A percentile compares a stretch with the other conserved stretches of the same genome.
These are phyloP conservation scores for Talaromyces albobiverticillius DNA, from an alignment of 2,329 filamentous ascomycete genomes.

Conservation along the genomic window DNA sequence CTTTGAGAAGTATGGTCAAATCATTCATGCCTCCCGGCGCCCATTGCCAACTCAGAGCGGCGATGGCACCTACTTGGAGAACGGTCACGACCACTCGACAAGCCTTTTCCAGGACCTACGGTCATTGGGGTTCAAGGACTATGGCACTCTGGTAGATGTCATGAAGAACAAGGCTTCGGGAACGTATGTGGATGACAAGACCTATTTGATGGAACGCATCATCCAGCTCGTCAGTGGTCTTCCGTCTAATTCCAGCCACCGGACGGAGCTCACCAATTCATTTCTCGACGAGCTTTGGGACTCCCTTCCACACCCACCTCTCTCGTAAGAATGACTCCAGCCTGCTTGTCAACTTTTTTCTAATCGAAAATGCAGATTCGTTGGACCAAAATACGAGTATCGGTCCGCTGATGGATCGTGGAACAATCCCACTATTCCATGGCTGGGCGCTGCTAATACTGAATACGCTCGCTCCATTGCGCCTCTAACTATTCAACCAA, in stretches of 20 bases:
- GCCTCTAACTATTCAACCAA: conserved; percentile 58
- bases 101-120: conserved; percentile 58
- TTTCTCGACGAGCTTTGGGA: conserved; percentile 71
- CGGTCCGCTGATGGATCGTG: conserved; percentile 67
- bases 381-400: conserved; percentile 60
- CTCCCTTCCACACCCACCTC: conserved; percentile 68
- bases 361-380: conserved; percentile 31
- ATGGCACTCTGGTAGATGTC: conserved; percentile 61
- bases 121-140: conserved; percentile 55
- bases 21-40: conserved; percentile 55
- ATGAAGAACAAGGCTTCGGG: conserved; percentile 63
- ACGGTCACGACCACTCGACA: conserved; percentile 44
- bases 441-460: conserved; percentile 65
- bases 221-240: conserved; percentile 67
- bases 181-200: conserved; percentile 68
- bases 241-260: conserved; percentile 59
- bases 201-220: conserved; percentile 71
- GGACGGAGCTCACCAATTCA: conserved; percentile 61
- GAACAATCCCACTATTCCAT: conserved; percentile 67
- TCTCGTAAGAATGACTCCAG: conserved; percentile 49
- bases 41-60: conserved; percentile 63
- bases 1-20: conserved; percentile 45
- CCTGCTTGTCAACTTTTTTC: background rate
- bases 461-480: conserved; percentile 65
- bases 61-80: conserved; percentile 58